A percentile compares a stretch with the other conserved stretches of the same genome.
Evolutionary conservation across 73 alveolate species (phyloP).

Genomic region (Uronychia binucleata): DNA sequence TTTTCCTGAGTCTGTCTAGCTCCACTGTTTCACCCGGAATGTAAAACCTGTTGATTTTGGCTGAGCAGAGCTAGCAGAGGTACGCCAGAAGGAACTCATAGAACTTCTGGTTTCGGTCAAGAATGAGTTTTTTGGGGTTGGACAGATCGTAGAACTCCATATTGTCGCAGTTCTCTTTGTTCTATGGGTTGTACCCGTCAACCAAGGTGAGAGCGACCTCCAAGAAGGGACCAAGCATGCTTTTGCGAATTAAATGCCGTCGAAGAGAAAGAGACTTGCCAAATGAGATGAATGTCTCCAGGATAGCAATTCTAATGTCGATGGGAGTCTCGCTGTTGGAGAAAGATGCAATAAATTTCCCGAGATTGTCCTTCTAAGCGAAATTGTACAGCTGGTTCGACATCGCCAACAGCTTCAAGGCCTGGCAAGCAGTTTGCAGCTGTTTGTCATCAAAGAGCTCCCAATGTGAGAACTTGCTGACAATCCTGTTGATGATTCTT

Average conservation of each 20-base stretch:
- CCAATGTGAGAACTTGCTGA: constrained; percentile 31
- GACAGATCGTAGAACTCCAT: too few species aligned
- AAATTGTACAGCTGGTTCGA: constrained; percentile 31
- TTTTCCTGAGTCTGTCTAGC: constrained; percentile 28
- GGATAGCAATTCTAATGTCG: constrained; percentile 23
- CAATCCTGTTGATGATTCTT: constrained; percentile 18
- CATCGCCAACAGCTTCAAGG: constrained; percentile 18
- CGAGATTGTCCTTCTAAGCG: constrained; percentile 8
- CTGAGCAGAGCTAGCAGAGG: constrained; percentile 31
- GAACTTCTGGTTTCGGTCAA: neutral
- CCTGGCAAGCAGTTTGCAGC: constrained; percentile 12
- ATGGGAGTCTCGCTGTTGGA: constrained; percentile 13
- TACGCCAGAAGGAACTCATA: neutral
- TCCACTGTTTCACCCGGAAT: constrained; percentile 57
- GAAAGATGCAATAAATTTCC: constrained; percentile 9
- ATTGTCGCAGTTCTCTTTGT: too few species aligned
- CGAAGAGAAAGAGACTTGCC: constrained; percentile 32
- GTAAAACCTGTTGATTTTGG: constrained; percentile 31
- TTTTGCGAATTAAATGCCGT: constrained; percentile 9
- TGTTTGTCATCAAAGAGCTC: constrained; percentile 46
- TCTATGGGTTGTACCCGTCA: neutral
- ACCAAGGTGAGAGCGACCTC: constrained; percentile 14
- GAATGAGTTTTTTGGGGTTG: neutral
- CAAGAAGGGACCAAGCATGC: constrained; percentile 14
- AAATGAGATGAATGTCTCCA: constrained; percentile 25